Evolutionary conservation across 2,329 filamentous ascomycete genomes (phyloP).

Genomic region (Bipolaris sorokiniana): DNA sequence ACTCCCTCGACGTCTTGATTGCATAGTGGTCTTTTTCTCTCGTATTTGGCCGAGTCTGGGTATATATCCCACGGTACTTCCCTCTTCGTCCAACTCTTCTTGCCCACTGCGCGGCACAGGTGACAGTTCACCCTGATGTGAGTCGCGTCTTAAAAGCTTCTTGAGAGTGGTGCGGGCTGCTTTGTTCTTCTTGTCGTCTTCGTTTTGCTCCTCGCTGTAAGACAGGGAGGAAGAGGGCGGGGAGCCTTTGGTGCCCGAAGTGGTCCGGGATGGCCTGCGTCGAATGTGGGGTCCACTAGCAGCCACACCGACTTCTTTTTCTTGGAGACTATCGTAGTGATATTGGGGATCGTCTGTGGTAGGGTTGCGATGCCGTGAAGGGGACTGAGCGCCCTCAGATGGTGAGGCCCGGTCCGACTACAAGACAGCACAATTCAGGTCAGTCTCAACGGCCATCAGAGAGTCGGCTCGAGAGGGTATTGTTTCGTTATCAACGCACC

Average conservation of each 20-base stretch:
- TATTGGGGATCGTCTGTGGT: constrained; percentile 20
- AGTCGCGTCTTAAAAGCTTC: constrained; percentile 30
- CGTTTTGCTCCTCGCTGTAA: constrained; percentile 34
- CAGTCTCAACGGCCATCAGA: constrained; percentile 28
- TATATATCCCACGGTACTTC: constrained; percentile 40
- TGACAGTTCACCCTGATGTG: constrained; percentile 22
- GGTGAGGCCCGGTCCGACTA: constrained; percentile 42
- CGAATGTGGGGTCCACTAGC: constrained; percentile 23
- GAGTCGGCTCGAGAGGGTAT: constrained; percentile 11
- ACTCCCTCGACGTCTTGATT: constrained; percentile 26
- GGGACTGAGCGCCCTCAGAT: constrained; percentile 28
- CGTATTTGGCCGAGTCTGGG: constrained; percentile 51
- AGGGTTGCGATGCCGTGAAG: constrained; percentile 29
- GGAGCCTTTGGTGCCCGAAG: constrained; percentile 27
- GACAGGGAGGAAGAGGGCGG: constrained; percentile 23
- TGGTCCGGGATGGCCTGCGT: constrained; percentile 36
- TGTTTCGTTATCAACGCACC: constrained; percentile 45
- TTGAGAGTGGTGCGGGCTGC: constrained; percentile 25
- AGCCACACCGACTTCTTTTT: constrained; percentile 13
- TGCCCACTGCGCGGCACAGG: constrained; percentile 20
- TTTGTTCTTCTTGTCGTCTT: constrained; percentile 30
- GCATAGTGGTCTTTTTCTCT: constrained; percentile 45
- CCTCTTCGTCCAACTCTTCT: constrained; percentile 24
- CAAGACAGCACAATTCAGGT: constrained; percentile 21
- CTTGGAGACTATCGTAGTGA: constrained; percentile 22